These are phyloP conservation scores for Pseudofabraea citricarpa DNA, from an alignment of 2,329 filamentous ascomycete species.

Conservation along the genomic window DNA sequence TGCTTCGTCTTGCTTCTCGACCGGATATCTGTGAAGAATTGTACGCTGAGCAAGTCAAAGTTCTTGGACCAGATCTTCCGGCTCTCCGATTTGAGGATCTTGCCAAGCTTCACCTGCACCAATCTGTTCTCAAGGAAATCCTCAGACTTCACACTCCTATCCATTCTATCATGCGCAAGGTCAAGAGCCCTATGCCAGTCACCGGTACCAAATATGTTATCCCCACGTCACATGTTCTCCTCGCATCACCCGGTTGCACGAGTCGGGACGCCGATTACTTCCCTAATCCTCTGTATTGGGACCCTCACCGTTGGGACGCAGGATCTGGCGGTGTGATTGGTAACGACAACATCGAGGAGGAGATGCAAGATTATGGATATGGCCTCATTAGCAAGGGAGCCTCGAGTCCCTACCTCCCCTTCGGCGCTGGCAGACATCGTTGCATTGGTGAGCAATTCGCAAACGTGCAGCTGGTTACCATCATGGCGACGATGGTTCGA, in stretches of 20 bases:
- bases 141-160: conserved; percentile 88
- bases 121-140: conserved; percentile 85
- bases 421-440: conserved; percentile 86
- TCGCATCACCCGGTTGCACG: conserved; percentile 81
- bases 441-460: conserved; percentile 98
- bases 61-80: conserved; percentile 70
- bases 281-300: conserved; percentile 76
- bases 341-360: conserved; percentile 50
- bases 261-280: conserved; percentile 71
- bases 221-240: conserved; percentile 73
- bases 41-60: conserved; percentile 72
- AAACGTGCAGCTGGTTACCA: conserved; percentile 85
- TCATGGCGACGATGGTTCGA: conserved; percentile 71
- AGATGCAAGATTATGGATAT: conserved; percentile 90
- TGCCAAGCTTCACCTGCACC: conserved; percentile 73
- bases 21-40: conserved; percentile 77
- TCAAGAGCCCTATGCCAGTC: conserved; percentile 81
- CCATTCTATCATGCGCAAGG: conserved; percentile 89
- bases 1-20: conserved; percentile 72
- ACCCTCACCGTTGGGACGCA: conserved; percentile 85
- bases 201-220: conserved; percentile 80
- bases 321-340: conserved; percentile 51
- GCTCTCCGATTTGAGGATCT: conserved; percentile 74
- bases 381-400: conserved; percentile 89
- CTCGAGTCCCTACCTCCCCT: conserved; percentile 85